Percentiles rank a stretch among this genome's conserved stretches.
These are phyloP conservation scores for Sphaceloma murrayae DNA, from an alignment of 2,329 filamentous ascomycete genomes.

Conservation along the genomic window DNA sequence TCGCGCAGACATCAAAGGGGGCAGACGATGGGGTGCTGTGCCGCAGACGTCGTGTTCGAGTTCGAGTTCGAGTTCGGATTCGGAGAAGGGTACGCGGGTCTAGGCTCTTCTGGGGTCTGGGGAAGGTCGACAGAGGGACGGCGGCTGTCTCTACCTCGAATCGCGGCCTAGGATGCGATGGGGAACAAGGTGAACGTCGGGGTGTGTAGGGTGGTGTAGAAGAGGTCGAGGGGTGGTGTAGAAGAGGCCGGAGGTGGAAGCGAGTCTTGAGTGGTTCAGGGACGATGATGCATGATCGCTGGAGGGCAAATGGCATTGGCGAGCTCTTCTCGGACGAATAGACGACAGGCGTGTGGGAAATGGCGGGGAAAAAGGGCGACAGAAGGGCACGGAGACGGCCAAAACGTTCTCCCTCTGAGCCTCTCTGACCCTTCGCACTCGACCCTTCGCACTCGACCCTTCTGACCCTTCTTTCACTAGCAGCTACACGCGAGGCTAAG, in stretches of 20 bases:
- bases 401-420: too few species aligned
- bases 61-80: constrained; percentile 6
- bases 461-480: background rate
- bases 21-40: constrained; percentile 3
- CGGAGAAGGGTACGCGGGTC: constrained; percentile 1
- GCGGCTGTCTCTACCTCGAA: too few species aligned
- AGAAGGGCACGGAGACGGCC: too few species aligned
- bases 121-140: too few species aligned
- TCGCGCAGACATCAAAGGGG: constrained; percentile 17
- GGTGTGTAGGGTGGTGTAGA: too few species aligned
- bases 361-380: background rate
- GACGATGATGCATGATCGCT: too few species aligned
- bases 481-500: constrained; percentile 10
- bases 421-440: too few species aligned
- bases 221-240: constrained; percentile 16
- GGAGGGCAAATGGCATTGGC: background rate
- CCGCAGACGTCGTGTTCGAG: background rate
- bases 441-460: too few species aligned
- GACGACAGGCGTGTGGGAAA: background rate
- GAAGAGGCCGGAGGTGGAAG: constrained; percentile 1
- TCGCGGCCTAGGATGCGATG: too few species aligned
- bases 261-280: too few species aligned
- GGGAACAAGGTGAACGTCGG: too few species aligned
- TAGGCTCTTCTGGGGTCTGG: background rate
- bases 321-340: background rate